A percentile compares a stretch with the other conserved stretches of the same genome.
Evolutionary conservation across 148 eudicot genomes (phyloP).

Genomic region (Silene uniflora): DNA sequence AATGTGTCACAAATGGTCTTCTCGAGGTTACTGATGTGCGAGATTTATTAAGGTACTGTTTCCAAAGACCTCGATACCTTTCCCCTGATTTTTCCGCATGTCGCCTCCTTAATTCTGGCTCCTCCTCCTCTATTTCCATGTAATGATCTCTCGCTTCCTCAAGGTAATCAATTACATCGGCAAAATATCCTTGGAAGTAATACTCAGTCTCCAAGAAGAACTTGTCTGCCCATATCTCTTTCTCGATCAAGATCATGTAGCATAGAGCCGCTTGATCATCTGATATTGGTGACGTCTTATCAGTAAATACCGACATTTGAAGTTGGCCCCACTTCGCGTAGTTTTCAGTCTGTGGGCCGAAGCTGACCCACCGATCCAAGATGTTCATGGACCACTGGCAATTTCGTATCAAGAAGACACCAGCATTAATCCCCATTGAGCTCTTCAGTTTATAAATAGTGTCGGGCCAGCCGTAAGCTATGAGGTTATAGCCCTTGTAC

Average conservation of each 20-base stretch:
- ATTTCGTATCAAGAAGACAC: slow-evolving; percentile 68
- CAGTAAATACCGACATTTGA: background rate
- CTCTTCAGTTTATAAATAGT: slow-evolving; percentile 44
- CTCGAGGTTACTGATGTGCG: slow-evolving; percentile 22
- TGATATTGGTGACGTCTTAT: background rate
- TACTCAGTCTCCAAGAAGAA: slow-evolving; percentile 44
- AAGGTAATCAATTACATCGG: slow-evolving; percentile 45
- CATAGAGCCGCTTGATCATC: slow-evolving; percentile 12
- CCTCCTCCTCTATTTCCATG: slow-evolving; percentile 33
- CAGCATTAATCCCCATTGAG: slow-evolving; percentile 70
- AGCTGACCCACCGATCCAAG: slow-evolving; percentile 13
- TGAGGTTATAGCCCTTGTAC: slow-evolving; percentile 54
- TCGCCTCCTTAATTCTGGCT: slow-evolving; percentile 34
- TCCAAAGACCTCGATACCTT: slow-evolving; percentile 16
- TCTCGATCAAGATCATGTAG: slow-evolving; percentile 3
- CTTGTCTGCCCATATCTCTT: slow-evolving; percentile 7
- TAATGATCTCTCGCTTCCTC: slow-evolving; percentile 36
- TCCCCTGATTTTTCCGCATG: slow-evolving; percentile 67
- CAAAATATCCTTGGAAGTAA: slow-evolving; percentile 82
- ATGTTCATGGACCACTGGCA: slow-evolving; percentile 67
- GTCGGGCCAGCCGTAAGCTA: slow-evolving; percentile 59
- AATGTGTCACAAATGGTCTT: slow-evolving; percentile 82
- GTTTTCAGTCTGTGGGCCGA: slow-evolving; percentile 12
- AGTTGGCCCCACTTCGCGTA: slow-evolving; percentile 13
- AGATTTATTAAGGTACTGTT: slow-evolving; percentile 22